Base-by-base conservation (phyloP, 805 yeast species). In the Candida corydali region DNA sequence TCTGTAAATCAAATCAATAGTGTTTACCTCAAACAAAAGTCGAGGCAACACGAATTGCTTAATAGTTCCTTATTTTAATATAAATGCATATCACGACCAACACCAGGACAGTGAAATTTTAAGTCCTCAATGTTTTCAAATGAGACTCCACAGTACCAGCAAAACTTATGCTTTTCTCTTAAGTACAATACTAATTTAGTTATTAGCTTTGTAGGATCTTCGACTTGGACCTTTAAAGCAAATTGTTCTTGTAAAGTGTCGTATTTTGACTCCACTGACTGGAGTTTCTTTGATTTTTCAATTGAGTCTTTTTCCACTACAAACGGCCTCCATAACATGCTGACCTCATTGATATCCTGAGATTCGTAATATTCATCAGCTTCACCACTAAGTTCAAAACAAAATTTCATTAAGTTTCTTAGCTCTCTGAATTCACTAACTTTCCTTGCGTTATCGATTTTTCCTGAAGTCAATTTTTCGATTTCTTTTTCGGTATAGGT, bases 121-220 rank as follows among this genome's bases (percentile, higher is more conserved):
- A 76, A 42, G 19, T 75, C 79, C 1, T 46, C 42, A 34, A 54
- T 57, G 38, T 53, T 55, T 1, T 51, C 50, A 45, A 57, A 76
- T 23, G 43, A 42, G 3, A 51, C 47, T 1, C 80, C 80, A 51
- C 82, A 76, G 52, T 61, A 76, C 46, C 55, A 70, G 45, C 82
- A 76, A 45, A 68, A 77, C 39, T 51, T 43, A 38, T 64, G 63
- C 9, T 52, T 55, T 1, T 59, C 44, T 23, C 80, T 52, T 17
- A 75, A 47, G 40, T 65, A 69, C 4, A 47, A 45, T 20, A 69
- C 51, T 7, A 74, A 45, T n/a, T 53, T 47, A 23, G 39, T 47
- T 14, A 70, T 39, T 29, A 52, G 55, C 19, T 62, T 63, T 3
- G 51, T 50, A 1, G 46, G 24, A 20, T 38, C 37, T 14, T 30